A percentile compares a stretch with the other conserved stretches of the same genome.
Evolutionary conservation across 768 basidiomycete species (phyloP).

Genomic region (Trametes cinnabarina): DNA sequence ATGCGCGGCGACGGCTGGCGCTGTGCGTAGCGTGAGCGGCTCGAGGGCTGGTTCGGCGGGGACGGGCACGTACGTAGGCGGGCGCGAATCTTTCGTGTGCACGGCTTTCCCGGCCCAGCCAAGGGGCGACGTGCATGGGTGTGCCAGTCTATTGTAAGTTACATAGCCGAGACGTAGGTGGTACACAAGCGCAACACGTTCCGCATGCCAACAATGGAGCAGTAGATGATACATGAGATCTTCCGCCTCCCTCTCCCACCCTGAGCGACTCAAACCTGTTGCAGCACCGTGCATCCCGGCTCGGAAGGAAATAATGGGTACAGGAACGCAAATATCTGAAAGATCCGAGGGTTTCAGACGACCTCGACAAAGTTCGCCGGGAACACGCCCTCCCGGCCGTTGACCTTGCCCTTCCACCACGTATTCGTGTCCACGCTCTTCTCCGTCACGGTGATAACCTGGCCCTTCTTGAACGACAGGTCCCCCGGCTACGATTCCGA

Average conservation of each 20-base stretch:
- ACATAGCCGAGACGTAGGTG: not conserved
- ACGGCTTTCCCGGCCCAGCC: too few species aligned
- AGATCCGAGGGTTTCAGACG: slow-evolving; percentile 32
- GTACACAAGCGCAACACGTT: not conserved
- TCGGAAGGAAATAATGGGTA: too few species aligned
- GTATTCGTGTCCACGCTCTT: slow-evolving; percentile 73
- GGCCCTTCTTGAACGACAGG: slow-evolving; percentile 72
- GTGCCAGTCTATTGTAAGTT: too few species aligned
- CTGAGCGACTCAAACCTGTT: not conserved
- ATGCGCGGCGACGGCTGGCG: too few species aligned
- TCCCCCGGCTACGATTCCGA: slow-evolving; percentile 56
- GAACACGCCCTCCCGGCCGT: slow-evolving; percentile 63
- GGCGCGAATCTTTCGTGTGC: too few species aligned
- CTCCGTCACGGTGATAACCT: slow-evolving; percentile 65
- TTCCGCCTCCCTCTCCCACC: too few species aligned
- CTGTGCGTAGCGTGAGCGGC: too few species aligned
- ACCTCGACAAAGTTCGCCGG: slow-evolving; percentile 86
- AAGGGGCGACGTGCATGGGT: too few species aligned
- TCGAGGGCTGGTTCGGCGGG: too few species aligned
- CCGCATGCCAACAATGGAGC: too few species aligned
- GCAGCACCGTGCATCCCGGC: not conserved
- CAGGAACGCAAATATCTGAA: too few species aligned
- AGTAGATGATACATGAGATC: not conserved
- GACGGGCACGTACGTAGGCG: too few species aligned
- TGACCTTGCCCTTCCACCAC: slow-evolving; percentile 80